Base-by-base conservation (phyloP, 176 grass and related monocot species). In the Phoenix roebelenii region DNA sequence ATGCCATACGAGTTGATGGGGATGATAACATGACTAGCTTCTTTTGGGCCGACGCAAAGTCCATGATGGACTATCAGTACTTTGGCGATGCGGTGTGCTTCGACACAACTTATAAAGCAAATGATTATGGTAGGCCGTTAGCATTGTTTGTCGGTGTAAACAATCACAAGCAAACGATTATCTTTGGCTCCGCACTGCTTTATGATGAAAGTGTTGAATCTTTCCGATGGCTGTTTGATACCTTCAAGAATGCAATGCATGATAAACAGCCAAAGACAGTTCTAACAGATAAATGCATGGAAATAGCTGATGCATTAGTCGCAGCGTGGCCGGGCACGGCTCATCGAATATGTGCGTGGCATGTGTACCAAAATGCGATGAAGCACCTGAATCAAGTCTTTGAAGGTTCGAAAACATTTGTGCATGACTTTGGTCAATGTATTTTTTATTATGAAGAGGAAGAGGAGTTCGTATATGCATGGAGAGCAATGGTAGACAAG, bases 11-110 rank as follows among this genome's bases (percentile, higher is more conserved):
- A 50, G 63, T 81, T 59, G 77, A 66, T 4, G 74, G 73, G 61
- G 67, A 79, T 77, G 74, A 77, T 25, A 86, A 76, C 28, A 75
- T 72, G 15, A 68, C 72, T 30, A 89, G 86, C 72, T 86, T 95
- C 77, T 95, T 95, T 72, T 95, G 85, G 90, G 74, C 90, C 65
- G 90, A 95, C 70, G 70, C 82, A 14, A 86, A 95, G 65, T 95
- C 85, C 58, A 69, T 82, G 25, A 79, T 84, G 7, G 90, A 95
- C 67, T 89, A 73, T 61, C 81, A 66, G 68, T 83, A 73, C 74
- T 95, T 95, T 66, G 80, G 80, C 58, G 90, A 95, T 64, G 85
- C 86, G 59, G 82, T 95, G 69, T 80, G 83, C 60, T 86, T 85
- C 49, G 90, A 95, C 73, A 89, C 82, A 63, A 86, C 85, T 66